Evolutionary conservation across 257 asterid genomes (phyloP).

Genomic region (Eucommia ulmoides): DNA sequence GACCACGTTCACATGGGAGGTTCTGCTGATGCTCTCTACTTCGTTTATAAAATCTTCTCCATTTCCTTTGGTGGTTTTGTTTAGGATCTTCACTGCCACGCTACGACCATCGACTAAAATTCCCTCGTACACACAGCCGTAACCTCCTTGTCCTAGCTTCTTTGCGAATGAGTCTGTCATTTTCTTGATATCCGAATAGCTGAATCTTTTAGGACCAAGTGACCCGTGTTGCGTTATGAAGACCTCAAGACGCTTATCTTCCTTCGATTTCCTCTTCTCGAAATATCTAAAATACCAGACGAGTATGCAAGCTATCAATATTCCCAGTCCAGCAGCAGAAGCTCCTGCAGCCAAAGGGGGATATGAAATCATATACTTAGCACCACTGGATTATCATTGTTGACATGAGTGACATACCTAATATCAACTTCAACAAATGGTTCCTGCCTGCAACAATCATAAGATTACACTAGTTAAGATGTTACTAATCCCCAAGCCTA

Average conservation of each 20-base stretch:
- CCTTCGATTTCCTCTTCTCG: neutral
- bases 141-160: constrained; percentile 3
- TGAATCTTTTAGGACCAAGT: neutral
- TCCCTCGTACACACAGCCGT: constrained; percentile 35
- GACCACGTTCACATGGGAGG: constrained; percentile 59
- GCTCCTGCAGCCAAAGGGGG: too few species aligned
- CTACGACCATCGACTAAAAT: neutral
- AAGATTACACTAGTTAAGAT: too few species aligned
- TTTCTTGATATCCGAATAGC: neutral
- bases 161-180: neutral
- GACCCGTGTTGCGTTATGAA: neutral
- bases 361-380: too few species aligned
- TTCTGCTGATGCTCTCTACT: constrained; percentile 47
- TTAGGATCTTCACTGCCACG: neutral
- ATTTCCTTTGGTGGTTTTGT: neutral
- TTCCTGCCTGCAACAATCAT: too few species aligned
- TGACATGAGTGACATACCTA: too few species aligned
- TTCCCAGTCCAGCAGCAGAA: too few species aligned
- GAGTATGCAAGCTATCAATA: too few species aligned
- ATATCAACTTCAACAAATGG: too few species aligned
- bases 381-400: too few species aligned
- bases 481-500: too few species aligned
- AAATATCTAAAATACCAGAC: too few species aligned
- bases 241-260: neutral
- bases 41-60: constrained; percentile 47